These are phyloP conservation scores for Lachnellula arida DNA, from an alignment of 2,329 filamentous ascomycete species.

Conservation along the genomic window DNA sequence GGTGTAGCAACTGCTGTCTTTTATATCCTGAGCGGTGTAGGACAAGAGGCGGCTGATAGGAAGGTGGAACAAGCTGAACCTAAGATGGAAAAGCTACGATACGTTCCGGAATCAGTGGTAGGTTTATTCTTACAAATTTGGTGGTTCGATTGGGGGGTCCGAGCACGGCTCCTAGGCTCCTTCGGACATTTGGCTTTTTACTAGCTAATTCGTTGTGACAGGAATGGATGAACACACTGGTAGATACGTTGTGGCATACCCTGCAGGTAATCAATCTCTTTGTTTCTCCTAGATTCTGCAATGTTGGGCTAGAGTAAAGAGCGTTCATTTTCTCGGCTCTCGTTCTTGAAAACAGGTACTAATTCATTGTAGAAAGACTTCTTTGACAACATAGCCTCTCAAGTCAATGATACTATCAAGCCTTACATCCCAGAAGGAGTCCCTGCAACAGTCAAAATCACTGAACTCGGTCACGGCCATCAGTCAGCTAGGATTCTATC, in stretches of 20 bases:
- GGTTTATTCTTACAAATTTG: too few species aligned
- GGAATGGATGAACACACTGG: neutral
- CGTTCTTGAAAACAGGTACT: too few species aligned
- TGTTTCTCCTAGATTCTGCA: too few species aligned
- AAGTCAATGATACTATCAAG: slow-evolving; percentile 19
- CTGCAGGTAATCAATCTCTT: slow-evolving; percentile 1
- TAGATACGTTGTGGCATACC: slow-evolving; percentile 16
- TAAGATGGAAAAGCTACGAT: slow-evolving; percentile 15
- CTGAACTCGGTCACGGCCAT: slow-evolving; percentile 13
- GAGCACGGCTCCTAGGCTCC: too few species aligned
- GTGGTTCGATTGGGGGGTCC: too few species aligned
- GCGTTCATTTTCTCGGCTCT: too few species aligned
- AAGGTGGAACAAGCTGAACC: slow-evolving; percentile 7
- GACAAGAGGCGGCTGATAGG: slow-evolving; percentile 1
- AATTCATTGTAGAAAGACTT: slow-evolving; percentile 5
- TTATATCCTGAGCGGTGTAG: slow-evolving; percentile 10
- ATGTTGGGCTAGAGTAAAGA: too few species aligned
- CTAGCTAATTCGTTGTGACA: too few species aligned
- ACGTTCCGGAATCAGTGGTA: slow-evolving; percentile 15
- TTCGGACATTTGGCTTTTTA: too few species aligned
- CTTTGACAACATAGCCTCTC: slow-evolving; percentile 16
- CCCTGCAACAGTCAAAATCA: slow-evolving; percentile 17
- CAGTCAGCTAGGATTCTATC: slow-evolving; percentile 15
- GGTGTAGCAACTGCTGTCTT: slow-evolving; percentile 15
- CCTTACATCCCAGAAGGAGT: slow-evolving; percentile 15